phyloP scores from a whole-genome alignment of 495 filamentous ascomycete genomes.

The Trypethelium eluteriae region DNA sequence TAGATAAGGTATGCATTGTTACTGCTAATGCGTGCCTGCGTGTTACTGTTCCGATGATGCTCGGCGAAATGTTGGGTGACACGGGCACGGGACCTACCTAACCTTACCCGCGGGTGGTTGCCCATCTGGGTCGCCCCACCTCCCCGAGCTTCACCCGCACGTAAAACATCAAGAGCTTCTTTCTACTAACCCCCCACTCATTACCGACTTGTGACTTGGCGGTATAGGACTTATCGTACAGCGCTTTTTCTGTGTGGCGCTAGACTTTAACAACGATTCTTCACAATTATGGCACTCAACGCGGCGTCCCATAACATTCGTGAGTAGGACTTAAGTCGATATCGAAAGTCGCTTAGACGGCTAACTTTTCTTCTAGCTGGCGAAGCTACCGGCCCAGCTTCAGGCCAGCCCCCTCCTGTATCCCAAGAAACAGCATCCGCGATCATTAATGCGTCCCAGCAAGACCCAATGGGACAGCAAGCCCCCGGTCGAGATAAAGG shows the following conservation, averaged over 20 bases:
- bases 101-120: too few species aligned
- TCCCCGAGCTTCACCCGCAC: too few species aligned
- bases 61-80: background rate
- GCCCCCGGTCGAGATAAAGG: slow-evolving; percentile 35
- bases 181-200: background rate
- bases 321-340: background rate
- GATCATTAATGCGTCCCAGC: slow-evolving; percentile 28
- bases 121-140: too few species aligned
- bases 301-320: slow-evolving; percentile 24
- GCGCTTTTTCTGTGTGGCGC: background rate
- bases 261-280: background rate
- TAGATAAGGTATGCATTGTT: background rate
- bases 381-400: slow-evolving; percentile 23
- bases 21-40: background rate
- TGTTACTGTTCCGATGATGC: background rate
- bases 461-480: slow-evolving; percentile 35
- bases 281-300: slow-evolving; percentile 21
- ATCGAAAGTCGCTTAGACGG: background rate
- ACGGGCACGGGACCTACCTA: too few species aligned
- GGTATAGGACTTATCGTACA: background rate
- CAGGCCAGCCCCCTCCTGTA: slow-evolving; percentile 23
- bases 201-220: background rate
- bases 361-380: slow-evolving; percentile 14
- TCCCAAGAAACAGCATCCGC: slow-evolving; percentile 23
- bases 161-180: background rate